These are phyloP conservation scores for Acrasis kona DNA, from an alignment of 78 protist species.

Conservation along the genomic window DNA sequence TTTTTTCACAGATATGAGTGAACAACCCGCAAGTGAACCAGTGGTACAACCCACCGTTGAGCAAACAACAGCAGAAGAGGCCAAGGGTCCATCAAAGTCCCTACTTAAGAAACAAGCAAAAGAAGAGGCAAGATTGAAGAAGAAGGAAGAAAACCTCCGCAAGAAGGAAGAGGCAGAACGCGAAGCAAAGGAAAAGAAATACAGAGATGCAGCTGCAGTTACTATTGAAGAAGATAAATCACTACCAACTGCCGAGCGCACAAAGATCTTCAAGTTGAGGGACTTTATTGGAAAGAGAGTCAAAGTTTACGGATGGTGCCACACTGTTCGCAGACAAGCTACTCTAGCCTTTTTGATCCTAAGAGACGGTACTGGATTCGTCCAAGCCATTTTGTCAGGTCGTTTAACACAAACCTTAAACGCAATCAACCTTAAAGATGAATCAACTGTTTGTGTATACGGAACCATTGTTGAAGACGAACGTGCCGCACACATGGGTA, in stretches of 20 bases:
- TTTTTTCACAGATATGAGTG: no score
- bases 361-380: conserved; percentile 88
- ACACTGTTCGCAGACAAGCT: conserved; percentile 50
- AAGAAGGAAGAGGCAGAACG: neutral
- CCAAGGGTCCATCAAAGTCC: no score
- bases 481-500: conserved; percentile 57
- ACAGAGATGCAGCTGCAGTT: neutral
- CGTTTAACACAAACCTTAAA: conserved; percentile 18
- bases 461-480: conserved; percentile 50
- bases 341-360: conserved; percentile 67
- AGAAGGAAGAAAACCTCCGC: neutral
- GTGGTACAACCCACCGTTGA: no score
- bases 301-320: conserved; percentile 79
- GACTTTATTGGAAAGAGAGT: conserved; percentile 48
- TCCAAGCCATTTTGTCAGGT: conserved; percentile 64
- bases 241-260: neutral
- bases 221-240: neutral
- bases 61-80: no score
- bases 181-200: neutral
- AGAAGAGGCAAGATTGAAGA: neutral
- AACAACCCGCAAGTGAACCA: no score
- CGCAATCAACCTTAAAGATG: conserved; percentile 37
- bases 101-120: neutral
- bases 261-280: conserved; percentile 30
- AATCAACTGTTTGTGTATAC: conserved; percentile 41